Percentiles rank a stretch among this genome's conserved stretches.
Evolutionary conservation across 2,329 filamentous ascomycete genomes (phyloP).

Genomic region (Colletotrichum sp.): DNA sequence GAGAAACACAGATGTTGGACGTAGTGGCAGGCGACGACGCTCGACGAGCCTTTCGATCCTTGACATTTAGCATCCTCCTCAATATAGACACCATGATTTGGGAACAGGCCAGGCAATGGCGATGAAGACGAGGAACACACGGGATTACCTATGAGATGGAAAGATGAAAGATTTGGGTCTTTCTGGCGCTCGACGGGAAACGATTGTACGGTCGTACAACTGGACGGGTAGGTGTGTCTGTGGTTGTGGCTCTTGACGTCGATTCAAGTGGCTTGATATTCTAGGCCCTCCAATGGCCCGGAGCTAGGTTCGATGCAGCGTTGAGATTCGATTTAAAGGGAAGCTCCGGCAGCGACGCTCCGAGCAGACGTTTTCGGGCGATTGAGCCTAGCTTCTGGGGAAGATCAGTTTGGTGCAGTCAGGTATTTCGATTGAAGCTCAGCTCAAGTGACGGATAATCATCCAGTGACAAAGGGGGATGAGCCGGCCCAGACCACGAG

Average conservation of each 20-base stretch:
- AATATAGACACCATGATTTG: background rate
- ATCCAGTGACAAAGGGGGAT: background rate
- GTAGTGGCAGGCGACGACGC: background rate
- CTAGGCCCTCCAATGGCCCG: background rate
- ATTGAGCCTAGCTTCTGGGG: background rate
- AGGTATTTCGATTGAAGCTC: background rate
- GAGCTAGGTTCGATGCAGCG: background rate
- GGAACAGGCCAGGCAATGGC: background rate
- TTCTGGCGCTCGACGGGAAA: background rate
- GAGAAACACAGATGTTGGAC: background rate
- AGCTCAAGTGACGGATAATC: background rate
- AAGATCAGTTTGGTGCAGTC: background rate
- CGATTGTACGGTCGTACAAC: background rate
- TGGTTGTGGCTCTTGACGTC: constrained; percentile 3
- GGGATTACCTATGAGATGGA: background rate
- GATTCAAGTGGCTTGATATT: constrained; percentile 9
- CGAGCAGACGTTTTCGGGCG: background rate
- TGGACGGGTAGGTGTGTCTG: background rate
- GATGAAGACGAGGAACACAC: background rate
- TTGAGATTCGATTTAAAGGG: background rate
- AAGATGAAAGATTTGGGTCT: background rate
- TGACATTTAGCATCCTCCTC: constrained; percentile 8
- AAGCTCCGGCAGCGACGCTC: background rate
- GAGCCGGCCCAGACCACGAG: background rate
- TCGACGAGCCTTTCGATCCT: background rate